Percentiles rank a stretch among this genome's conserved stretches.
These are phyloP conservation scores for Picochlorum sp. DNA, from an alignment of 139 green algal species.

Conservation along the genomic window DNA sequence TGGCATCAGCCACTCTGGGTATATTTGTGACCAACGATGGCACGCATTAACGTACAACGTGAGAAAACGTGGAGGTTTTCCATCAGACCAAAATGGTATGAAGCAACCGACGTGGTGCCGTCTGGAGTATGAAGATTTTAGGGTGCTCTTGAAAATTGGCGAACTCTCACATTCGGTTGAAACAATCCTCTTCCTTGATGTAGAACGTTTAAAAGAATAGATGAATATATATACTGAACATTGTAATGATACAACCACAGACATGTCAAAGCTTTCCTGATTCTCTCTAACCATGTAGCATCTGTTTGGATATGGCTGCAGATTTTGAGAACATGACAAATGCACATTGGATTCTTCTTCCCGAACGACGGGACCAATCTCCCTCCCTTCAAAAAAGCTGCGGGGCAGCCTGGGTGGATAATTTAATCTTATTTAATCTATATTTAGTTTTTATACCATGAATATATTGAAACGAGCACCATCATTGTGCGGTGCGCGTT, in stretches of 20 bases:
- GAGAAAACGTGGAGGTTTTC: constrained; percentile 17
- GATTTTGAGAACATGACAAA: too few relatives aligned
- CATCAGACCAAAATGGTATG: constrained; percentile 22
- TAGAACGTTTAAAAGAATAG: too few relatives aligned
- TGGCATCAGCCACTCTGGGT: constrained; percentile 60
- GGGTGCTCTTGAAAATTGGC: constrained; percentile 31
- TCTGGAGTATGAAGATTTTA: constrained; percentile 48
- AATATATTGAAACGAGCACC: not conserved
- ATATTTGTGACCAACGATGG: constrained; percentile 72
- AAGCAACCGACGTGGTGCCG: constrained; percentile 73
- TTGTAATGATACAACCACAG: not conserved
- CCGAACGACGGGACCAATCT: too few relatives aligned
- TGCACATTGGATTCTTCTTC: too few relatives aligned
- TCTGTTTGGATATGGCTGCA: too few relatives aligned
- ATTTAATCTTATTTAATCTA: not conserved
- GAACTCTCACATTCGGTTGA: constrained; percentile 27
- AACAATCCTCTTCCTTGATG: constrained; percentile 51
- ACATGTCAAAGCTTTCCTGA: too few relatives aligned
- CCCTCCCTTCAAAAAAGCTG: too few relatives aligned
- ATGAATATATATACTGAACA: too few relatives aligned
- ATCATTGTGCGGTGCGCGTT: too few relatives aligned
- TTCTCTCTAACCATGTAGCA: too few relatives aligned
- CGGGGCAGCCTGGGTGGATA: too few relatives aligned
- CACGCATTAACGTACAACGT: constrained; percentile 43
- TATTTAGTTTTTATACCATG: not conserved